Conservation (phyloP, 805 yeast species). For the Tetrapisispora nanseiensis region DNA sequence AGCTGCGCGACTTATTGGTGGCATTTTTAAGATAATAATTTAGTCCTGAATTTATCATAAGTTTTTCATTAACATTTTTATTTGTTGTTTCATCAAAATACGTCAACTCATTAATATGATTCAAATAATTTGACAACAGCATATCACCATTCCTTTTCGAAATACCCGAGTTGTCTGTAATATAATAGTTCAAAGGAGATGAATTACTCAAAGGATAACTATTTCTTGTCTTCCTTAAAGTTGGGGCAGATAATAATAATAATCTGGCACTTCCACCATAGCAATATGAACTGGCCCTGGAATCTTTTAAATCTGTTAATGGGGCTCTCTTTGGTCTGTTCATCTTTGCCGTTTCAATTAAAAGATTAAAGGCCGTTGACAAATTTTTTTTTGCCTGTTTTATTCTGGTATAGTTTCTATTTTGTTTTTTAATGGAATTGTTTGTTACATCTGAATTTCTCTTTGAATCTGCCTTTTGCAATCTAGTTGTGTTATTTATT, state of each 20-base stretch:
- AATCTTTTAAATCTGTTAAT: slow-evolving; percentile 1
- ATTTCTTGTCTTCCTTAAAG: neutral
- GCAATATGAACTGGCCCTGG: slow-evolving; percentile 1
- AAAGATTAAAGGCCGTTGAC: slow-evolving; percentile 1
- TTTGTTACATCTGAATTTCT: neutral
- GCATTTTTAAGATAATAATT: no score
- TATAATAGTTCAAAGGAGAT: neutral
- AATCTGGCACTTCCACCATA: slow-evolving; percentile 1
- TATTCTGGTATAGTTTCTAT: neutral
- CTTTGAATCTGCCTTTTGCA: neutral
- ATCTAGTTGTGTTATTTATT: neutral
- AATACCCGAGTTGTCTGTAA: slow-evolving; percentile 1
- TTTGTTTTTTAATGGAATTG: neutral
- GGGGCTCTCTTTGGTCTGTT: neutral
- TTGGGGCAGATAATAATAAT: slow-evolving; percentile 2
- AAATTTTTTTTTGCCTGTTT: neutral
- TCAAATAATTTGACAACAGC: neutral
- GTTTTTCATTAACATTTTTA: neutral
- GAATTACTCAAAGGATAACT: neutral
- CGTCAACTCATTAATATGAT: neutral
- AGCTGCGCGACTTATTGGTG: no score
- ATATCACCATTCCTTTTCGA: neutral
- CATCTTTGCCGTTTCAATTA: neutral
- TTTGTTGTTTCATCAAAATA: neutral
- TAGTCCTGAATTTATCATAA: no score